Base-by-base conservation (phyloP, 176 grass and related monocot genomes). In the Panicum miliaceum region DNA sequence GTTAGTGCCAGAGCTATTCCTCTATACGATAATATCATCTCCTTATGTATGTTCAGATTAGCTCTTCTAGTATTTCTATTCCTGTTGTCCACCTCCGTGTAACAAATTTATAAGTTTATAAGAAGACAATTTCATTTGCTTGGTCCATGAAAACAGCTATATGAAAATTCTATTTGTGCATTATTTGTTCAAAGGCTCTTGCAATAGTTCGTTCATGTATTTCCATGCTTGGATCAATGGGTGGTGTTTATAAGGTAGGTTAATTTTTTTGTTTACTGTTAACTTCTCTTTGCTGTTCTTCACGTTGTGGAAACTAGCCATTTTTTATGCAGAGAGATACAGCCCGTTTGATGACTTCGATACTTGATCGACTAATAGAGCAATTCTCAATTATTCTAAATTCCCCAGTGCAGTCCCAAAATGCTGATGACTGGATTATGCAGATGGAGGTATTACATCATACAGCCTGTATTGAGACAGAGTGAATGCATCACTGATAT, bases 141-240 rank as follows among this genome's bases (percentile, higher is more conserved):
- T 85, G 25, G 29, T 32, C 14, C 29, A 70, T 84, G 20, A 84
- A 59, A 85, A 9, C 81, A 98, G 96, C 67, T 95, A 71, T 98
- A 95, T 85, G 96, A 92, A 69, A 98, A 92, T 64, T 90, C 91
- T 75, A 41, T 98, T 86, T 87, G 90, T 22, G 85, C n/a, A n/a
- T n/a, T n/a, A n/a, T n/a, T n/a, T n/a, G n/a, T n/a, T n/a, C 87
- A 82, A 98, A 98, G 87, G 91, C 93, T 88, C 83, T 98, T 88
- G 85, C 91, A 79, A 94, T 98, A 81, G 71, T 91, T 75, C 96
- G 92, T 90, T 91, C 91, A 63, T 98, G 92, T 88, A 92, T 98
- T 88, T 98, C 93, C 50, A 87, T 98, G 87, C 87, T 98, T 78
- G 96, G 92, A 61, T 93, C 93, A 72, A 98, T 98, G 96, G 90